Percentiles rank a stretch among this genome's conserved stretches.
phyloP scores from a whole-genome alignment of 2,329 filamentous ascomycete genomes.

The Colletotrichum sojae region DNA sequence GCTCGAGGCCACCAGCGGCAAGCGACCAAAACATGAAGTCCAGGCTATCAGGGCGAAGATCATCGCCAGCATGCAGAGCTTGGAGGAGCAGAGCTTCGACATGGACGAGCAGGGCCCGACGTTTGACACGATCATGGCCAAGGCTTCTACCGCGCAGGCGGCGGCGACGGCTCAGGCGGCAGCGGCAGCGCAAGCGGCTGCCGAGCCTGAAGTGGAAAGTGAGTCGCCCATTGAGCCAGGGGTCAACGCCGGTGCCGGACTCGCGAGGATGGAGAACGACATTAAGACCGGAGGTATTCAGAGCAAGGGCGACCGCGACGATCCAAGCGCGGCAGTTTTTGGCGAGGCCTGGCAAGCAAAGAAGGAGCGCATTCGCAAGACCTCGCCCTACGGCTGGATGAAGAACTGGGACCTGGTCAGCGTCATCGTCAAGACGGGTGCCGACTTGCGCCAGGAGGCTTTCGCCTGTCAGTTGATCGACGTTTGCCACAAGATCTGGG shows the following conservation, averaged over 20 bases:
- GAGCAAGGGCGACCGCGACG: conserved; percentile 85
- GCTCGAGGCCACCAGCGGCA: conserved; percentile 83
- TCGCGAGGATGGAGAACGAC: conserved; percentile 90
- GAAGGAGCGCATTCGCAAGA: conserved; percentile 85
- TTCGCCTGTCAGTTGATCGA: conserved; percentile 89
- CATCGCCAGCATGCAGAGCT: conserved; percentile 89
- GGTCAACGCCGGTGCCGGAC: conserved; percentile 79
- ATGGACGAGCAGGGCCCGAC: conserved; percentile 79
- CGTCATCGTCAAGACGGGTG: conserved; percentile 90
- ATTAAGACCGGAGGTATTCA: conserved; percentile 88
- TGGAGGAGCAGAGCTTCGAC: conserved; percentile 89
- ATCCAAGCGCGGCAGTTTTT: conserved; percentile 88
- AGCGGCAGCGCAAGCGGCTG: conserved; percentile 58
- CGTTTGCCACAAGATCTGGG: conserved; percentile 86
- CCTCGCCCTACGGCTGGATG: conserved; percentile 89
- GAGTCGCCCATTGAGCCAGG: conserved; percentile 65
- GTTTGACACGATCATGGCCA: conserved; percentile 87
- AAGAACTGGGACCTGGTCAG: conserved; percentile 91
- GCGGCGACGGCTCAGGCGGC: conserved; percentile 61
- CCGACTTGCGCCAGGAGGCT: conserved; percentile 86
- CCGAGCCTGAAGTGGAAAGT: conserved; percentile 67
- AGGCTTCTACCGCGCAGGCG: conserved; percentile 69
- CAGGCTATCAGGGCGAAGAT: conserved; percentile 88
- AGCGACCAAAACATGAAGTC: conserved; percentile 84
- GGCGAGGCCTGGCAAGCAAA: conserved; percentile 90